Evolutionary conservation across 2,329 filamentous ascomycete species (phyloP), one percentile per base, ranked within the genome.

Genomic region (Exophiala alcalophila): DNA sequence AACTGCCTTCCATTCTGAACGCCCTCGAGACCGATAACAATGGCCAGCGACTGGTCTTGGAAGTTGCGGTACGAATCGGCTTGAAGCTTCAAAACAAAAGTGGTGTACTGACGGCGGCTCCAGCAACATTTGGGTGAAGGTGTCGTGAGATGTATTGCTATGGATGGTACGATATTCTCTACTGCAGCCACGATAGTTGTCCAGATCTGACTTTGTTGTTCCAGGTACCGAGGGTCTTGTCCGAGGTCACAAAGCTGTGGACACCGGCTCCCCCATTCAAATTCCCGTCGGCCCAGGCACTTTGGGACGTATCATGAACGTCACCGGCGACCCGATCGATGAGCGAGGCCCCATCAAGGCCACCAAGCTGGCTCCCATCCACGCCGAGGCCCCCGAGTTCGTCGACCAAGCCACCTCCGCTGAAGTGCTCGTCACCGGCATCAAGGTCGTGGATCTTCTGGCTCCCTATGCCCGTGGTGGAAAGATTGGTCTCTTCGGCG

Each of bases 401-500:
- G 78, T 79, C 60, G 92, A 98, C 66, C 92, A 98, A 80, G 94
- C 92, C 58, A 98, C 92, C 62, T 78, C 81, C 63, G 92, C 92
- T 62, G 92, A 98, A 78, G 83, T 98, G 72, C 83, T 98, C 61
- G 86, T 94, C 64, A 98, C 92, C 61, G 92, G 92, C 84, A 98
- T 98, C 83, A 98, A 98, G 86, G 92, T 98, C 72, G 92, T 98
- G 76, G 92, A 98, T 72, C 81, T 98, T 59, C 83, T 98, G 66
- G 92, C 92, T 64, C 92, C 92, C 65, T 98, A 98, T 74, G 92
- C 92, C 70, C 92, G 92, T 94, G 92, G 92, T 88, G 92, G 92
- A 83, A 98, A 98, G 86, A 98, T 98, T 81, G 92, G 92, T 87
- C 89, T 98, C 62, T 98, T 98, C 78, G 92, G 92, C 77, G 92